These are phyloP conservation scores for Davidsoniella eucalypti DNA, from an alignment of 2,329 filamentous ascomycete genomes.

Conservation along the genomic window DNA sequence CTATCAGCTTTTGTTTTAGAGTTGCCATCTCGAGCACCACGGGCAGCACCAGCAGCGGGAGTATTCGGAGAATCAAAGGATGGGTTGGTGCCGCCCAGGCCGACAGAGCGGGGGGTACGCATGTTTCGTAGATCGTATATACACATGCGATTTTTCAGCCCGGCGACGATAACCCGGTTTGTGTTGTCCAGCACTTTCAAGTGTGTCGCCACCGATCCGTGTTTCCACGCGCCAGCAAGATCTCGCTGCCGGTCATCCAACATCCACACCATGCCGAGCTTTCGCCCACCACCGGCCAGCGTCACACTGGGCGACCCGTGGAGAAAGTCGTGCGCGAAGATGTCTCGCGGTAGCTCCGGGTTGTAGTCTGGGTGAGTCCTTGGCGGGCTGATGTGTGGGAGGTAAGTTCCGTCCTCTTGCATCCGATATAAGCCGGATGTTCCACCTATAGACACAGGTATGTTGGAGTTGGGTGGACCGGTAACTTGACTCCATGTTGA, in stretches of 20 bases:
- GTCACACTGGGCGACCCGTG: slow-evolving; percentile 8
- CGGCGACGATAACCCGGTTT: slow-evolving; percentile 33
- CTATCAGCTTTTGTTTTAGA: neutral
- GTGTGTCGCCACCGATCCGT: slow-evolving; percentile 4
- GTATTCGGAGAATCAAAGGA: neutral
- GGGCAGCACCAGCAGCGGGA: neutral
- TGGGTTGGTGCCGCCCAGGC: neutral
- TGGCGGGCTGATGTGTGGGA: slow-evolving; percentile 1
- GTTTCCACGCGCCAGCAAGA: slow-evolving; percentile 3
- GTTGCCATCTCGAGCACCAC: neutral
- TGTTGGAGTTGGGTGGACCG: slow-evolving; percentile 31
- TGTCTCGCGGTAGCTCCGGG: slow-evolving; percentile 2
- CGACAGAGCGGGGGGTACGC: neutral
- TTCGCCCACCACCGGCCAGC: slow-evolving; percentile 3
- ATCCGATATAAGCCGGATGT: slow-evolving; percentile 9
- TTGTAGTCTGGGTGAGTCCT: neutral
- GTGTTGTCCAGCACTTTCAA: neutral
- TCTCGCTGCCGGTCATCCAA: slow-evolving; percentile 8
- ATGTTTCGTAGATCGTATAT: slow-evolving; percentile 40
- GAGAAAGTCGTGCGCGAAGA: slow-evolving; percentile 11
- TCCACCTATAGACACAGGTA: slow-evolving; percentile 17
- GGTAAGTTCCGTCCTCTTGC: neutral
- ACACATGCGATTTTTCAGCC: slow-evolving; percentile 31
- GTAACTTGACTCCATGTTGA: slow-evolving; percentile 27
- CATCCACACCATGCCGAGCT: slow-evolving; percentile 8